These are phyloP conservation scores for Exserohilum turcica DNA, from an alignment of 2,329 filamentous ascomycete species.

Conservation along the genomic window DNA sequence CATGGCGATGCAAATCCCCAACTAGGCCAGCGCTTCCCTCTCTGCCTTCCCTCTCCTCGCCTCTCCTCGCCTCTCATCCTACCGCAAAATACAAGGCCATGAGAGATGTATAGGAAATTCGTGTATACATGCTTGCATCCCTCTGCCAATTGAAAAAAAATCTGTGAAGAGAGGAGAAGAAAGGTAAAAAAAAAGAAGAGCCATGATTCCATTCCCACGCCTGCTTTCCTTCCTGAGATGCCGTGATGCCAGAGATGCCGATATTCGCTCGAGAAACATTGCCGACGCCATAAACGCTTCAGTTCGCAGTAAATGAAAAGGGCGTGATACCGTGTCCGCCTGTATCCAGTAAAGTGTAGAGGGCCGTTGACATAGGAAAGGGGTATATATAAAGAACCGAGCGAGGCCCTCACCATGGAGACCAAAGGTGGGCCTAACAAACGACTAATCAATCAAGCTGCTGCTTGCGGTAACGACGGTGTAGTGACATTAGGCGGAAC, in stretches of 20 bases:
- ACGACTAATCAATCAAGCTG: conserved; percentile 4
- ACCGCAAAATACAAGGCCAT: conserved; percentile 16
- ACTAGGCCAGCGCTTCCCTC: too few relatives aligned
- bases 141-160: conserved; percentile 2
- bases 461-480: conserved; percentile 14
- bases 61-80: too few relatives aligned
- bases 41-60: too few relatives aligned
- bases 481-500: conserved; percentile 12
- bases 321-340: conserved; percentile 4
- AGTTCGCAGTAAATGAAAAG: conserved; percentile 5
- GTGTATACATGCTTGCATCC: conserved; percentile 7
- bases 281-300: conserved; percentile 9
- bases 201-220: conserved; percentile 3
- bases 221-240: conserved; percentile 3
- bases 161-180: background rate
- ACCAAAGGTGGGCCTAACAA: background rate
- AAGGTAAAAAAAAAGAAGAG: background rate
- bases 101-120: conserved; percentile 20
- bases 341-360: conserved; percentile 14
- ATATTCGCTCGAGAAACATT: conserved; percentile 1
- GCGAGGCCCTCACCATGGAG: background rate
- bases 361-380: conserved; percentile 11
- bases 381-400: conserved; percentile 25
- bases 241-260: conserved; percentile 17
- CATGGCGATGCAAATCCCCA: too few relatives aligned